Conservation (phyloP, 1,139 yeast species). For the Hansenula lynferdii region DNA sequence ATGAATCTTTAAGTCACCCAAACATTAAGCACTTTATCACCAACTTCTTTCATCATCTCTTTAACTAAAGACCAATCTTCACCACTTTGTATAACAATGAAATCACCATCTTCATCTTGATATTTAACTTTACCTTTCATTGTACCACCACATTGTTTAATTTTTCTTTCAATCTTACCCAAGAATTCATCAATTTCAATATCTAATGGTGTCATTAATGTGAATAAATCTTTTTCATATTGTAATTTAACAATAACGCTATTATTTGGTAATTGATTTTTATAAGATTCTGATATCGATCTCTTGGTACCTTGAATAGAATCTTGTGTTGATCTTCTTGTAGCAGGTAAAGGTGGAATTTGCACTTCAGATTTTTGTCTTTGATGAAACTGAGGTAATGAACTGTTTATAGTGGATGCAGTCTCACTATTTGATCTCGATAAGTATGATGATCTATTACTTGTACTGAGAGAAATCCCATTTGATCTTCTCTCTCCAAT, state of each 20-base stretch:
- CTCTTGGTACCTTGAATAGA: conserved; percentile 30
- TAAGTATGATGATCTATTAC: conserved; percentile 21
- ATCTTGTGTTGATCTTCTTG: conserved; percentile 27
- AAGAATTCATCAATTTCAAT: conserved; percentile 28
- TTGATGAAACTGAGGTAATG: conserved; percentile 14
- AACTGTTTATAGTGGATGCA: conserved; percentile 4
- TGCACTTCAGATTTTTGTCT: conserved; percentile 29
- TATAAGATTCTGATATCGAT: conserved; percentile 33
- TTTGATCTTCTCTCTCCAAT: conserved; percentile 21
- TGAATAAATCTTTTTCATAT: conserved; percentile 33
- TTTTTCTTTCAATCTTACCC: conserved; percentile 28
- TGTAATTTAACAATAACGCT: conserved; percentile 32
- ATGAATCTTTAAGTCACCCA: conserved; percentile 25
- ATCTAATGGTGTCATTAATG: conserved; percentile 30
- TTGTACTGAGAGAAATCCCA: conserved; percentile 17
- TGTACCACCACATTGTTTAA: conserved; percentile 34
- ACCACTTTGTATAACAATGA: conserved; percentile 78
- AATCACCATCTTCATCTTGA: conserved; percentile 95
- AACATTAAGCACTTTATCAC: conserved; percentile 33
- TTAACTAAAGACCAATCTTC: conserved; percentile 57
- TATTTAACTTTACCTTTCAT: conserved; percentile 59
- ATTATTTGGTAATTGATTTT: conserved; percentile 30
- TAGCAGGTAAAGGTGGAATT: conserved; percentile 8
- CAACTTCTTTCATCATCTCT: conserved; percentile 34
- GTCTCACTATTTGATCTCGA: conserved; percentile 19